phyloP scores from a whole-genome alignment of 148 eudicot genomes.

The Arctostaphylos glauca region DNA sequence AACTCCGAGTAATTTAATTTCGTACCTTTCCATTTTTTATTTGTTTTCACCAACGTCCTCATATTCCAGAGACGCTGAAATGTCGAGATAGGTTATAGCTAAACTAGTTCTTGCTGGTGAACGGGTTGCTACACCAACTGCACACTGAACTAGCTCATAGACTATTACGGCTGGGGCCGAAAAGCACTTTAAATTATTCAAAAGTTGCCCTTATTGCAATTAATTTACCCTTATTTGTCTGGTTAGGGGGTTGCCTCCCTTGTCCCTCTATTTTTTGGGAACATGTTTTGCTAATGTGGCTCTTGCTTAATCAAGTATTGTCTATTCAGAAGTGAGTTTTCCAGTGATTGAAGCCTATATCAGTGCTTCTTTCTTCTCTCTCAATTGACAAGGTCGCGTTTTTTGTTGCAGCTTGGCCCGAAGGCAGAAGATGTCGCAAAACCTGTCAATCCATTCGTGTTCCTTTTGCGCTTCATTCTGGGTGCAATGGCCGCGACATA shows the following conservation, averaged over 20 bases:
- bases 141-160: too few relatives aligned
- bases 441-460: conserved; percentile 66
- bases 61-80: too few relatives aligned
- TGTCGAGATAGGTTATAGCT: too few relatives aligned
- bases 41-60: too few relatives aligned
- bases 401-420: conserved; percentile 66
- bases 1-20: too few relatives aligned
- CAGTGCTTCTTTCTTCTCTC: background rate
- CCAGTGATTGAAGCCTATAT: background rate
- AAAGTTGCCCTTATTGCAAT: background rate
- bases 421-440: conserved; percentile 67
- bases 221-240: background rate
- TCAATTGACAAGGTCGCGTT: background rate
- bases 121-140: too few relatives aligned
- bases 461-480: conserved; percentile 58
- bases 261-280: background rate
- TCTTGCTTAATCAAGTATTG: background rate
- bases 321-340: background rate
- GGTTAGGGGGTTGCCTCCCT: background rate
- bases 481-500: conserved; percentile 66
- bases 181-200: too few relatives aligned
- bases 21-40: too few relatives aligned
- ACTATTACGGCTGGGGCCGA: too few relatives aligned
- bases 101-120: too few relatives aligned
- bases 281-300: background rate